A percentile compares a stretch with the other conserved stretches of the same genome.
Conservation (phyloP, 1,139 yeast species). For the Hyphopichia wangnamkhiaoensis region DNA sequence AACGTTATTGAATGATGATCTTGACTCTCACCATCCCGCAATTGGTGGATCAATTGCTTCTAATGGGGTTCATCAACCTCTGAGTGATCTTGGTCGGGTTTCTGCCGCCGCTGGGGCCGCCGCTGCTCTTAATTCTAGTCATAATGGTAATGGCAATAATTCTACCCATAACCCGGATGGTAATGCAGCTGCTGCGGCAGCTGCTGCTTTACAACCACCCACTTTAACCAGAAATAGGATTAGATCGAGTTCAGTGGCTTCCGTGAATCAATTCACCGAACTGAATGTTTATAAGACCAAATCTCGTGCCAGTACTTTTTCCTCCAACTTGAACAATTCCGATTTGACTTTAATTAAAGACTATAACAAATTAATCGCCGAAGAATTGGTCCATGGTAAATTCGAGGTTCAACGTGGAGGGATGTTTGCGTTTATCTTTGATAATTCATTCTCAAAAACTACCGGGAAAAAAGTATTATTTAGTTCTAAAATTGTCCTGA, state of each 20-base stretch:
- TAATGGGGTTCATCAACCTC: not conserved
- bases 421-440: conserved; percentile 84
- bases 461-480: conserved; percentile 80
- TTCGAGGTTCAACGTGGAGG: conserved; percentile 60
- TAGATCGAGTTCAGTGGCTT: conserved; percentile 37
- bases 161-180: not conserved
- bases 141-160: not conserved
- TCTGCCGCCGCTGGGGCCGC: conserved; percentile 5
- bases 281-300: conserved; percentile 31
- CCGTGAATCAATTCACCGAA: conserved; percentile 41
- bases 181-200: conserved; percentile 4
- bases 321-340: conserved; percentile 34
- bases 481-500: conserved; percentile 48
- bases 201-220: conserved; percentile 9
- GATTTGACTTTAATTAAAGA: conserved; percentile 42
- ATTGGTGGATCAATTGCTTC: too few relatives aligned
- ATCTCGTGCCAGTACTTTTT: conserved; percentile 37
- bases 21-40: conserved; percentile 4
- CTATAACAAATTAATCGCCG: conserved; percentile 51
- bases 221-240: conserved; percentile 13
- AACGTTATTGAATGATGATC: conserved; percentile 6
- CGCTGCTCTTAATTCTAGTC: not conserved
- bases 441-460: conserved; percentile 86
- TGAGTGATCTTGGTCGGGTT: not conserved
- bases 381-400: conserved; percentile 63